Evolutionary conservation across 192 early-diverging fungal genomes (phyloP).

Genomic region (Gonapodya sp.): DNA sequence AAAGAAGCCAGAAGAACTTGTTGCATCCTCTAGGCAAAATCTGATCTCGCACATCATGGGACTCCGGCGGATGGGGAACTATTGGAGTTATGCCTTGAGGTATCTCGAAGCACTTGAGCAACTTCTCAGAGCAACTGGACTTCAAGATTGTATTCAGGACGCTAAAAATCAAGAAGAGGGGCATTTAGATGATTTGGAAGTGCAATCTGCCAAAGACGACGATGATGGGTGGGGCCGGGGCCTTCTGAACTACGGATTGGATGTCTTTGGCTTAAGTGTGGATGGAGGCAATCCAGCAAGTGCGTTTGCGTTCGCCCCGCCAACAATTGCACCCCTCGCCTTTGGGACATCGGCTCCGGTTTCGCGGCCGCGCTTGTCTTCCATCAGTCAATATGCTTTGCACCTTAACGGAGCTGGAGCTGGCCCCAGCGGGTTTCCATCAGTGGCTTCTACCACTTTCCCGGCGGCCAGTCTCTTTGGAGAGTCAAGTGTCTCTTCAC

Average conservation of each 20-base stretch:
- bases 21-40: neutral
- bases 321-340: too few species aligned
- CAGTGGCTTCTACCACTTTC: neutral
- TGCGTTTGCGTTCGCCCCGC: too few species aligned
- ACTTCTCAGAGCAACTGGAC: neutral
- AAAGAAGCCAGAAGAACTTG: neutral
- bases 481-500: neutral
- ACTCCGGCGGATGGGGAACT: neutral
- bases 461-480: neutral
- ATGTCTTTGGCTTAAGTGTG: neutral
- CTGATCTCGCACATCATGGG: neutral
- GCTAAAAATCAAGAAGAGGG: neutral
- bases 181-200: neutral
- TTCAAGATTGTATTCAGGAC: neutral
- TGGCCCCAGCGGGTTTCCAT: neutral
- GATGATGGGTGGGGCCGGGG: neutral
- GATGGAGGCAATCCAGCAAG: too few species aligned
- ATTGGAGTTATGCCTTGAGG: neutral
- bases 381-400: neutral
- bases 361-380: neutral
- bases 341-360: neutral
- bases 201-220: neutral
- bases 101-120: constrained; percentile 4
- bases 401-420: neutral
- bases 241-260: neutral